Base-by-base conservation (phyloP, 371 early-diverging fungal genomes). In the Dichotomocladium elegans region DNA sequence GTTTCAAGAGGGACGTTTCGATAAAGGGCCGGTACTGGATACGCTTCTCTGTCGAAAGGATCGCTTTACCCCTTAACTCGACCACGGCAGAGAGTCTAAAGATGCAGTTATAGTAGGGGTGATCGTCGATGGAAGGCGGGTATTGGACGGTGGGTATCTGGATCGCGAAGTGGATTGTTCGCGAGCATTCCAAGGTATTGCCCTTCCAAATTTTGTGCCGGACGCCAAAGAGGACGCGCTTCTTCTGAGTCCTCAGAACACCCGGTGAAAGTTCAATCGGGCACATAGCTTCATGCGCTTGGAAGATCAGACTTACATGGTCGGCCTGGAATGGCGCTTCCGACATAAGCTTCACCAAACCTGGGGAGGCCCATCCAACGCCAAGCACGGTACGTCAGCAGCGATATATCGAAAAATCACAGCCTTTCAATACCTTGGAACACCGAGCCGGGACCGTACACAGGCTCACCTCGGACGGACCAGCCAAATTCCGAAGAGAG, bases 401-500 rank as follows among this genome's bases (percentile, higher is more conserved):
- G n/a, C n/a, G n/a, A n/a, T n/a, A n/a, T n/a, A n/a, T n/a, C n/a
- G n/a, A n/a, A n/a, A n/a, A n/a, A n/a, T n/a, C n/a, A n/a, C n/a
- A n/a, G n/a, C n/a, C n/a, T n/a, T n/a, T n/a, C 37, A 45, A 22
- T 62, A 68, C 72, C 73, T 69, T 72, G 66, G 26, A 72, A 72
- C 2, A 69, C 67, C 19, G 70, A 69, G 17, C 73, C 73, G 34
- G 73, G 73, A 12, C 70, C 70, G 60, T 58, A 72, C n/a, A 69
- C 67, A 35, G 70, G 63, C 43, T 72, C 62, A 41, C 63, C 58
- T 44, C 62, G 64, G 17, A 58, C 33, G n/a, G 56, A 51, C 60
- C 64, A 72, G 19, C 70, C 73, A 48, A 72, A 69, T 56, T 72
- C 73, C 27, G 70, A n/a, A n/a, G n/a, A n/a, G n/a, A n/a, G n/a